Base-by-base conservation (phyloP, 495 filamentous ascomycete genomes). In the Xylaria longipes region DNA sequence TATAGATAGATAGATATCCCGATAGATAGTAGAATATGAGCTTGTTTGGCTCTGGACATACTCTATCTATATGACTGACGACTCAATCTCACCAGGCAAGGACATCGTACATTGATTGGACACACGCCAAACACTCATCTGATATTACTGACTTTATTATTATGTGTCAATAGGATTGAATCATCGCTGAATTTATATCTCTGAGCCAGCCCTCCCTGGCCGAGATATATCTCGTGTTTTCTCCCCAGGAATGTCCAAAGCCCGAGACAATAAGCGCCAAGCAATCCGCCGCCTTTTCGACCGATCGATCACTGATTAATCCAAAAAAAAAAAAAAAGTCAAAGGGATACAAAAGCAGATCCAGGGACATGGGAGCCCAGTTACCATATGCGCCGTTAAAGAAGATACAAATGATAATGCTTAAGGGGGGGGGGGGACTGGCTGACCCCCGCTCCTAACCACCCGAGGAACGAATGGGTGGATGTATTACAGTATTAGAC, bases 251-350 rank as follows among this genome's bases (percentile, higher is more conserved):
- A 56, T 5, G 7, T 15, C 27, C 14, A 31, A 27, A 17, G 27
- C 52, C 52, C 52, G 22, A 56, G 52, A 56, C 52, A 56, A 15
- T 31, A 56, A 56, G 14, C 52, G 52, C 52, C 52, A 56, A 56
- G 22, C 52, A 56, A 56, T 31, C 4, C 52, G 25, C 52, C 52
- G 52, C 52, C 52, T 56, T 56, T 56, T 7, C 45, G 48, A 22
- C 50, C 25, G 22, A 54, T 15, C 50, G 25, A 15, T 5, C 25
- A 14, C 14, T 56, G 1, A 56, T 31, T 56, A 31, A 56, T 56
- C 27, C 52, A 56, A 56, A 31, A 56, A 8, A 14, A 31, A 27
- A 56, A 56, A 31, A 56, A 8, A 14, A 31, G 52, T 56, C 52
- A 15, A 56, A 29, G 27, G 27, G 52, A 56, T 56, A 17, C 25